phyloP scores from a whole-genome alignment of 371 early-diverging fungal species.

The Haplosporangium sp. region DNA sequence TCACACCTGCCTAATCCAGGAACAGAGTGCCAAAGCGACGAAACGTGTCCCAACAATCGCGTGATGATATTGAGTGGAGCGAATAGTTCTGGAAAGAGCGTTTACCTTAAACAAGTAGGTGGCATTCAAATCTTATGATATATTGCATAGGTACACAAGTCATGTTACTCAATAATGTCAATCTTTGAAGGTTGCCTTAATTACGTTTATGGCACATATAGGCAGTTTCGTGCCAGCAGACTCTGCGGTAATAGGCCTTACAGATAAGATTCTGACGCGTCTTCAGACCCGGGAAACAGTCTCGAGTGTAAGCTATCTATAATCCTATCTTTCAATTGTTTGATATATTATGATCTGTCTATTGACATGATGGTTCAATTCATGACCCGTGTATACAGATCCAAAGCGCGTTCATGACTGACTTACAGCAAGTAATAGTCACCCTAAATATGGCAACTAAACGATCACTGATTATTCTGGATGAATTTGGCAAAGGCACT shows the following conservation, averaged over 20 bases:
- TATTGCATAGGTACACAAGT: background rate
- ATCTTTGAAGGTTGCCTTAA: conserved; percentile 62
- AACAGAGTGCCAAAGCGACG: background rate
- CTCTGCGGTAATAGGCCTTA: conserved; percentile 84
- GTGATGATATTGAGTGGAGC: conserved; percentile 80
- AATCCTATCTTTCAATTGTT: conserved; percentile 51
- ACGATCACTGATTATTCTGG: conserved; percentile 88
- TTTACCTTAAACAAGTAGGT: conserved; percentile 79
- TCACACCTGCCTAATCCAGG: conserved; percentile 2
- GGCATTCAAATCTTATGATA: background rate
- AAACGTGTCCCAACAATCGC: conserved; percentile 22
- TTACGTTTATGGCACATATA: conserved; percentile 92
- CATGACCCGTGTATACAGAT: conserved; percentile 63
- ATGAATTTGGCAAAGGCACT: conserved; percentile 99
- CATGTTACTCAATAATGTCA: background rate
- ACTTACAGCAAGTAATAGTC: conserved; percentile 70
- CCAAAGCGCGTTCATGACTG: conserved; percentile 74
- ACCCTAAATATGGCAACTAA: conserved; percentile 65
- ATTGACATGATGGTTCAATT: conserved; percentile 7
- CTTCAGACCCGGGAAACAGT: conserved; percentile 70
- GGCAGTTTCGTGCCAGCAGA: conserved; percentile 96
- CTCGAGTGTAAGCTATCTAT: conserved; percentile 57
- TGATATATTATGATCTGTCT: conserved; percentile 20
- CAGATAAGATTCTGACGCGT: conserved; percentile 91
- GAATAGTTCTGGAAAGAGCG: conserved; percentile 84